phyloP scores from a whole-genome alignment of 495 filamentous ascomycete species.

The Penicillium riverlandense region DNA sequence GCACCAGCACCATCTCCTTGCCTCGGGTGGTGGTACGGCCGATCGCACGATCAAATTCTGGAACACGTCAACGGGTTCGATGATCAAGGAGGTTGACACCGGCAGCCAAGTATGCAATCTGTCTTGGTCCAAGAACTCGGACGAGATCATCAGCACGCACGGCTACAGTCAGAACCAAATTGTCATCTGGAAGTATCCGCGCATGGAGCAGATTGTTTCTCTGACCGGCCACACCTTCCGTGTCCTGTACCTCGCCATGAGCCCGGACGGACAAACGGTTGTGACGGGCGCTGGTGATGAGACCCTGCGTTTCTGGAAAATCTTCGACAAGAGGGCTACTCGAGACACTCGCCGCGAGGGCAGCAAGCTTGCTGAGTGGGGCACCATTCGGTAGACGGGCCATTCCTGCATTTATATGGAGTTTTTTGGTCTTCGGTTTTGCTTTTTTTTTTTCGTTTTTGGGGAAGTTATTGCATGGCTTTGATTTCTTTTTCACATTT shows the following conservation, averaged over 20 bases:
- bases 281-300: constrained; percentile 97
- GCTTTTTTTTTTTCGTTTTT: constrained; percentile 15
- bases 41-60: constrained; percentile 96
- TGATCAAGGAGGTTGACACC: constrained; percentile 83
- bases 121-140: constrained; percentile 90
- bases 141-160: constrained; percentile 94
- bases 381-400: constrained; percentile 53
- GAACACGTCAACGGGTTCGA: constrained; percentile 75
- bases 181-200: constrained; percentile 97
- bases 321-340: constrained; percentile 65
- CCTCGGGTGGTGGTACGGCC: constrained; percentile 93
- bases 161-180: constrained; percentile 98
- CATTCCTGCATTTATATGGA: constrained; percentile 31
- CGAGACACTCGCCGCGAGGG: constrained; percentile 43
- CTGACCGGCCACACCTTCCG: constrained; percentile 94
- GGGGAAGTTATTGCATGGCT: constrained; percentile 20
- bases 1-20: constrained; percentile 85
- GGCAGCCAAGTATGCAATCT: constrained; percentile 97
- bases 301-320: constrained; percentile 94
- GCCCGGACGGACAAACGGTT: constrained; percentile 85
- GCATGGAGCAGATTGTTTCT: constrained; percentile 92
- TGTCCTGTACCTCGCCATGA: constrained; percentile 95
- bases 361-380: constrained; percentile 59
- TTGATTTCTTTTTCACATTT: constrained; percentile 12
- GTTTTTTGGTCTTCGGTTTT: constrained; percentile 25